Percentiles rank a stretch among this genome's conserved stretches.
Conservation (phyloP, 2,329 filamentous ascomycete species). For the Scytalidium sp. region DNA sequence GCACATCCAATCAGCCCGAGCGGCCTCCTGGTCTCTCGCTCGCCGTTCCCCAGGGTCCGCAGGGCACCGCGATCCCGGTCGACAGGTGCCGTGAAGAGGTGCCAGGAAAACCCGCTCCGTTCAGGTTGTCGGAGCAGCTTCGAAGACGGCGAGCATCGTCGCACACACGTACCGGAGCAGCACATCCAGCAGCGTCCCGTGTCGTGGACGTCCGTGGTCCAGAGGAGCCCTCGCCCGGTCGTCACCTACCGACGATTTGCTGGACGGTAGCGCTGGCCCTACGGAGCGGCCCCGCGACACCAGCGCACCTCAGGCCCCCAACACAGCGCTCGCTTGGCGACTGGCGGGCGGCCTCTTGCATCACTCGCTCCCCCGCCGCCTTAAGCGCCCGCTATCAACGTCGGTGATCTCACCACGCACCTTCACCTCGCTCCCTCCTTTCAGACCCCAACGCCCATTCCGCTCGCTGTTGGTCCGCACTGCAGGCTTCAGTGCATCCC, state of each 20-base stretch:
- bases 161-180: no score
- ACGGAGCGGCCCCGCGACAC: not conserved
- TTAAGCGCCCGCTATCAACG: constrained; percentile 1
- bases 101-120: no score
- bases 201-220: no score
- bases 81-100: not conserved
- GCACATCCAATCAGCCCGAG: constrained; percentile 18
- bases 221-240: no score
- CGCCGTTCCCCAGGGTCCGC: not conserved
- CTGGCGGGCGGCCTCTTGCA: constrained; percentile 11
- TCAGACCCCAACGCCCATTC: constrained; percentile 1
- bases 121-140: no score
- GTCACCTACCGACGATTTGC: no score
- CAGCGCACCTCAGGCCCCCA: not conserved
- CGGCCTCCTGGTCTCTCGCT: constrained; percentile 5
- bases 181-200: no score
- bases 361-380: constrained; percentile 9
- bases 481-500: constrained; percentile 1
- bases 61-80: constrained; percentile 5
- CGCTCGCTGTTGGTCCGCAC: constrained; percentile 1
- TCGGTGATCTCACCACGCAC: not conserved
- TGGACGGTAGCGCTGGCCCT: not conserved
- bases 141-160: no score
- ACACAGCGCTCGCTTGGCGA: constrained; percentile 2
- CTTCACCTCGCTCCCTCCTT: constrained; percentile 9